These are phyloP conservation scores for Alternaria consortialis DNA, from an alignment of 2,329 filamentous ascomycete genomes.

Conservation along the genomic window DNA sequence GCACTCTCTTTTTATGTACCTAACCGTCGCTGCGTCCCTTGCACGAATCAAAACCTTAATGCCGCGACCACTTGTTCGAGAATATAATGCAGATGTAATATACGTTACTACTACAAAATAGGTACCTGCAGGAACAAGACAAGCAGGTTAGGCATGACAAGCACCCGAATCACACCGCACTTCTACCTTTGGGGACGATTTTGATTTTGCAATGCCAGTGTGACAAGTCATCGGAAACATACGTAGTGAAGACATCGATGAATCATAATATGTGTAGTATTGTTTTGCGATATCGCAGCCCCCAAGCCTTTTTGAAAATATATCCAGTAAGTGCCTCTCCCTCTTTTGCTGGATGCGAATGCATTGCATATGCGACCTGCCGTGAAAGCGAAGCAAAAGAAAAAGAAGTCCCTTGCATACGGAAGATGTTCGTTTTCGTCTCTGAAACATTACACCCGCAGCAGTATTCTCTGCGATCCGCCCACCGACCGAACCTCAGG, in stretches of 20 bases:
- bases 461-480: background rate
- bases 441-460: slow-evolving; percentile 20
- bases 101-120: slow-evolving; percentile 8
- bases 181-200: background rate
- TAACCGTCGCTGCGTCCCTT: slow-evolving; percentile 22
- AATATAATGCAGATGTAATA: slow-evolving; percentile 32
- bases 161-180: background rate
- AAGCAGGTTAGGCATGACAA: background rate
- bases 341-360: background rate
- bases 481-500: background rate
- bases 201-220: no score
- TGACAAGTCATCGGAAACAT: no score
- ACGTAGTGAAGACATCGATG: background rate
- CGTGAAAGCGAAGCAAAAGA: background rate
- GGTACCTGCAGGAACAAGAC: slow-evolving; percentile 10
- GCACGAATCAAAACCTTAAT: slow-evolving; percentile 40
- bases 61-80: slow-evolving; percentile 41
- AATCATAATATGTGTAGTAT: slow-evolving; percentile 1
- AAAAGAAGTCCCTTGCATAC: background rate
- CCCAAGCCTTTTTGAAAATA: background rate
- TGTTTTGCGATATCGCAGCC: background rate
- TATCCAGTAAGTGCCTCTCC: background rate
- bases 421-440: slow-evolving; percentile 4
- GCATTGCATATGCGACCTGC: background rate
- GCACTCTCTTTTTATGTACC: slow-evolving; percentile 19